phyloP scores from a whole-genome alignment of 495 filamentous ascomycete genomes.

The Parachaetomium inaequale region DNA sequence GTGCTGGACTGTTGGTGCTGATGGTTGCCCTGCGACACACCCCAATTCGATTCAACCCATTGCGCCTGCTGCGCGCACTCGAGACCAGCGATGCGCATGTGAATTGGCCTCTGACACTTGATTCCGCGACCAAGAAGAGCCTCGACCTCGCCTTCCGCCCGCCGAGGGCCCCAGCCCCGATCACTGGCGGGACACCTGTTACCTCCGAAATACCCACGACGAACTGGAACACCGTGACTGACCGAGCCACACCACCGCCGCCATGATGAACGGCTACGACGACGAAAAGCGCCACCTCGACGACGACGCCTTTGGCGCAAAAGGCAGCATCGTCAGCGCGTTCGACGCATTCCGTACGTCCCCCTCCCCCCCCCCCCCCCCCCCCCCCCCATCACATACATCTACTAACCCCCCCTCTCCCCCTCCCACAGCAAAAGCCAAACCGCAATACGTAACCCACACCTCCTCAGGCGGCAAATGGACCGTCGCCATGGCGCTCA shows the following conservation, averaged over 20 bases:
- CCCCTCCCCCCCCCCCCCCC: slow-evolving; percentile 24
- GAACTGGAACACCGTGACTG: neutral
- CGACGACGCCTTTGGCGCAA: slow-evolving; percentile 74
- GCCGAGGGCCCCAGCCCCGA: neutral
- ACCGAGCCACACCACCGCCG: slow-evolving; percentile 1
- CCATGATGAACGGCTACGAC: slow-evolving; percentile 58
- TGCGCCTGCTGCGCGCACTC: neutral
- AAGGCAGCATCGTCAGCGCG: slow-evolving; percentile 66
- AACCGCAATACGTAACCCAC: slow-evolving; percentile 81
- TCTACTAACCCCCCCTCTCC: slow-evolving; percentile 27
- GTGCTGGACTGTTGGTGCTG: too few relatives aligned
- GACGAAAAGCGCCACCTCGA: slow-evolving; percentile 49
- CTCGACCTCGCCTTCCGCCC: neutral
- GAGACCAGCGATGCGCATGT: neutral
- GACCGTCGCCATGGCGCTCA: slow-evolving; percentile 74
- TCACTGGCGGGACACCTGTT: neutral
- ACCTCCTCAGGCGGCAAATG: slow-evolving; percentile 85
- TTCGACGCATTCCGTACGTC: slow-evolving; percentile 97
- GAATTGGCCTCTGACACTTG: neutral
- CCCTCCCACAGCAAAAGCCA: slow-evolving; percentile 73
- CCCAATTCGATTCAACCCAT: neutral
- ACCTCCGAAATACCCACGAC: neutral
- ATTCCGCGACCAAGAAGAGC: neutral
- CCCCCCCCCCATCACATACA: neutral
- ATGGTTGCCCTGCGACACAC: neutral